phyloP scores from a whole-genome alignment of 1,284 basidiomycete genomes.

The Cystobasidium sp. region DNA sequence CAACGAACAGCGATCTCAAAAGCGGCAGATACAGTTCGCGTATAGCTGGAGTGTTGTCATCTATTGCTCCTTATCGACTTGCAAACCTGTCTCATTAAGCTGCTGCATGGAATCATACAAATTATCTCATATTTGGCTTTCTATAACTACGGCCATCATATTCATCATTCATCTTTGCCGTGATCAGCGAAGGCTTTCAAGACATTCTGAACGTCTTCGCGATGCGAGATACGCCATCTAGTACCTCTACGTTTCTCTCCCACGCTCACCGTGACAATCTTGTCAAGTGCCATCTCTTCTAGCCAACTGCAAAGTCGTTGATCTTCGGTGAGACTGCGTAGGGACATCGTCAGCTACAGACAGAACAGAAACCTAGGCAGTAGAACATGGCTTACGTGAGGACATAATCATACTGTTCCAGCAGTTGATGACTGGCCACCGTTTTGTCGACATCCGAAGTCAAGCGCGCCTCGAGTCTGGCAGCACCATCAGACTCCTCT shows the following conservation, averaged over 20 bases:
- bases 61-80: no score
- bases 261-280: constrained; percentile 34
- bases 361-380: background rate
- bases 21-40: no score
- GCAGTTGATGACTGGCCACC: constrained; percentile 24
- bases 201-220: constrained; percentile 5
- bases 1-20: no score
- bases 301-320: constrained; percentile 38
- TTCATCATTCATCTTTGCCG: no score
- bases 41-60: no score
- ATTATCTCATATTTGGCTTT: no score
- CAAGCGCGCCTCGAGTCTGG: constrained; percentile 1
- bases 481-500: constrained; percentile 10
- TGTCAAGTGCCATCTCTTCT: constrained; percentile 40
- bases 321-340: constrained; percentile 28
- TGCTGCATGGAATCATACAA: no score
- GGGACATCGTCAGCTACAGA: background rate
- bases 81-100: no score
- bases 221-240: constrained; percentile 14
- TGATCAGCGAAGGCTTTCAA: constrained; percentile 1
- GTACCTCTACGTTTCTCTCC: constrained; percentile 32
- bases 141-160: no score
- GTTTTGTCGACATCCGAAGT: constrained; percentile 13
- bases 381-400: constrained; percentile 15
- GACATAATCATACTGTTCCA: constrained; percentile 41